Conservation (phyloP, 495 filamentous ascomycete genomes). For the Aspergillus affinis region DNA sequence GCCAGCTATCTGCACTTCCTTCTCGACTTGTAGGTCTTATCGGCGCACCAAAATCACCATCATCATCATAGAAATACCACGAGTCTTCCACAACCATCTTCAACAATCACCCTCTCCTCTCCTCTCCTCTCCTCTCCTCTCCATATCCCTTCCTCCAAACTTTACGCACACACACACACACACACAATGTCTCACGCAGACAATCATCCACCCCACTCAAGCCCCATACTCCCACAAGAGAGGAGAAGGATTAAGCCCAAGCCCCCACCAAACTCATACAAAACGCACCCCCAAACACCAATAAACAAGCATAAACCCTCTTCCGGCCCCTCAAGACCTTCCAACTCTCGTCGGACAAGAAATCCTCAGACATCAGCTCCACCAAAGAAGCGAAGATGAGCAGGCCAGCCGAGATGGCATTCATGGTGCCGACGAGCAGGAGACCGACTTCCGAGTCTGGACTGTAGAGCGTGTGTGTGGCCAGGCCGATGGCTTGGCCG, state of each 20-base stretch:
- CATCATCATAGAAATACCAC: too few relatives aligned
- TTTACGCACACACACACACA: background rate
- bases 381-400: slow-evolving; percentile 62
- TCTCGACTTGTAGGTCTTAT: too few relatives aligned
- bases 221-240: too few relatives aligned
- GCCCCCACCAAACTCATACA: slow-evolving; percentile 85
- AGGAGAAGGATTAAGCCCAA: slow-evolving; percentile 56
- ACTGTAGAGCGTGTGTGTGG: slow-evolving; percentile 58
- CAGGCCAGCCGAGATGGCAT: slow-evolving; percentile 65
- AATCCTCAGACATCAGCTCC: slow-evolving; percentile 63
- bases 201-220: too few relatives aligned
- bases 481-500: slow-evolving; percentile 77
- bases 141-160: too few relatives aligned
- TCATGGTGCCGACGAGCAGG: slow-evolving; percentile 67
- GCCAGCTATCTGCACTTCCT: too few relatives aligned
- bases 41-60: too few relatives aligned
- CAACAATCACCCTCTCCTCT: too few relatives aligned
- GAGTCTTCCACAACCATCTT: too few relatives aligned
- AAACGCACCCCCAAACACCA: slow-evolving; percentile 68
- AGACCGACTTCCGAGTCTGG: slow-evolving; percentile 63
- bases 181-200: background rate
- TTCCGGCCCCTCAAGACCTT: slow-evolving; percentile 59
- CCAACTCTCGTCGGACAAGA: slow-evolving; percentile 60
- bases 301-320: slow-evolving; percentile 64
- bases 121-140: too few relatives aligned